Base-by-base conservation (phyloP, 1,284 basidiomycete genomes). In the Butyriboletus appendiculatus region DNA sequence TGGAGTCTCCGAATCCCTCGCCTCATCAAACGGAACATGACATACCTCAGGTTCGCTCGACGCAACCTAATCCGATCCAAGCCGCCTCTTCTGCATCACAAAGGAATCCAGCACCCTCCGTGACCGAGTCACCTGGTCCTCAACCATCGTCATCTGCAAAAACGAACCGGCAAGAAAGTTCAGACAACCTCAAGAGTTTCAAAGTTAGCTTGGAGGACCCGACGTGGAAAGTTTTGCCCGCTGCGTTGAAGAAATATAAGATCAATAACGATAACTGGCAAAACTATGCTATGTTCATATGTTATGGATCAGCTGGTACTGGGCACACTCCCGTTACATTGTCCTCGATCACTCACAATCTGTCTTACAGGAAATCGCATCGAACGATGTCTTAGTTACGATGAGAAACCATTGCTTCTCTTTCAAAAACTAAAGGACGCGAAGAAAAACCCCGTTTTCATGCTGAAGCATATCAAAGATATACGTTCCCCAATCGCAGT, bases 211-310 rank as follows among this genome's bases (percentile, higher is more conserved):
- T 99, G 57, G 96, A 99, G 57, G 97, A 99, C 72, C 96, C 97
- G 0, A 97, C 96, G 52, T 96, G 92, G 88, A 98, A 97, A 68
- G 96, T 99, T 16, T 77, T 99, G 16, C 96, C 97, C 0, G 96
- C 96, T 0, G 97, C 97, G 16, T 78, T 99, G 60, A 98, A 98
- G 76, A 98, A 98, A 74, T 99, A 99, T 75, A 94, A 94, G 70
- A 98, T 99, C 74, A 90, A 96, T 68, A 96, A 96, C 68, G 97
- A 99, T 64, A 96, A 95, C 71, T 99, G 96, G 96, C 90, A 94
- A 77, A 90, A 94, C 66, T 99, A 99, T 76, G 97, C 96, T 24
- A 90, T 99, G 84, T 99, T 99, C 74, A 98, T 99, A 61, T 98
- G 96, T 67, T 98, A 96, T 71, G 96, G 94, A 15, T 88, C 90